Conservation (phyloP, 1,284 basidiomycete genomes). For the Sutorius eximius region DNA sequence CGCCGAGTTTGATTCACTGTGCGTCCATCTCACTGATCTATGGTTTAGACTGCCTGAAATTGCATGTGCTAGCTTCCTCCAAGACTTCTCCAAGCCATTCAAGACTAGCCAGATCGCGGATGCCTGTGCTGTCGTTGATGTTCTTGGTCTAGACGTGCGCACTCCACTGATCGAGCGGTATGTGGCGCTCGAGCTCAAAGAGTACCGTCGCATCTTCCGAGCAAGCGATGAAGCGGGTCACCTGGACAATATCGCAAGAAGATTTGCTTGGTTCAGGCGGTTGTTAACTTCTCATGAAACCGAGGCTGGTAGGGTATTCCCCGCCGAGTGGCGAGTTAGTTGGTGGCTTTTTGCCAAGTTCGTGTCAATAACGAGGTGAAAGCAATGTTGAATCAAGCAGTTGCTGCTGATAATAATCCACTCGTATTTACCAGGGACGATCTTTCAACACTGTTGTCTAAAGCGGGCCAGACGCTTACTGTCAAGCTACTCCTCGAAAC, state of each 20-base stretch:
- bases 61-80: constrained; percentile 60
- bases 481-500: constrained; percentile 83
- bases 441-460: constrained; percentile 63
- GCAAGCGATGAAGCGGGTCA: constrained; percentile 92
- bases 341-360: constrained; percentile 83
- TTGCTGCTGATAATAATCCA: background rate
- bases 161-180: constrained; percentile 86
- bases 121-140: constrained; percentile 83
- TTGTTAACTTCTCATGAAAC: constrained; percentile 87
- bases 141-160: constrained; percentile 81
- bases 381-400: background rate
- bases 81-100: constrained; percentile 69
- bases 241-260: constrained; percentile 90
- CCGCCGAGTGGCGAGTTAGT: constrained; percentile 79
- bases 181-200: constrained; percentile 87
- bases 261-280: constrained; percentile 96
- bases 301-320: constrained; percentile 83
- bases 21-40: constrained; percentile 34
- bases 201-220: constrained; percentile 96
- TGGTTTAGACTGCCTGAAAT: constrained; percentile 4
- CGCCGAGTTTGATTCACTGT: constrained; percentile 90
- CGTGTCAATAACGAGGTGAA: constrained; percentile 80
- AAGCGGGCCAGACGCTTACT: constrained; percentile 67
- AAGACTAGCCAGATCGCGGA: constrained; percentile 68
- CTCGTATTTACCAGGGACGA: constrained; percentile 57